Base-by-base conservation (phyloP, 1,284 basidiomycete species). In the Papiliotrema terrestris region DNA sequence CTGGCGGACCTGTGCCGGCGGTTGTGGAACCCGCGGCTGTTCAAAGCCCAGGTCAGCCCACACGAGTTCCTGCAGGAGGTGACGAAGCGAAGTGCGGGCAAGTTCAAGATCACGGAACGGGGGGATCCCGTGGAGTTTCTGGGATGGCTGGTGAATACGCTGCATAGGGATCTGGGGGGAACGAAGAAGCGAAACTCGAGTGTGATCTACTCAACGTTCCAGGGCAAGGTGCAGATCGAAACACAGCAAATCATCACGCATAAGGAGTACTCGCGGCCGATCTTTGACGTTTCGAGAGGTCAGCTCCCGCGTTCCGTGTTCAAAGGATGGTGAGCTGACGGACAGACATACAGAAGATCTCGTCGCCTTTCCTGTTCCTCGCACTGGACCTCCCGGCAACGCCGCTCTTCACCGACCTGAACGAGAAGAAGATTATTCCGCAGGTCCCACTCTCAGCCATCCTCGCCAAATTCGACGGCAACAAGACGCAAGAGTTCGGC, bases 51-150 rank as follows among this genome's bases (percentile, higher is more conserved):
- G 81, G 93, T 98, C 60, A 91, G 88, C 62, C 96, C 96, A 9
- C 96, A 98, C 76, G 96, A 99, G 75, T 94, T 98, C 72, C 78
- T 97, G 59, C 96, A 99, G 76, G 95, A 98, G 78, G 93, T 98
- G 45, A 86, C 88, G 59, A 83, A 89, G 60, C 86, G 87, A 35
- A 93, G 89, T 68, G 83, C 80, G 32, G 91, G 92, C 15, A 91
- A 90, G 75, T 98, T 94, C 78, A 86, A 87, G 63, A 83, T 96
- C 60, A 94, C 94, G 63, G 83, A 91, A 70, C 91, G 94, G 78
- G 91, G 92, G 1, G 96, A 99, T 76, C 96, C 96, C 5, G 85
- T 93, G 5, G 96, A 98, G 68, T 98, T 98, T 70, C 77, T 98
- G 35, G 87, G 92, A 22, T 99, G 96, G 96, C 76, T 99, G 61